Evolutionary conservation across 192 early-diverging fungal genomes (phyloP), one percentile per base, ranked within the genome.

Genomic region (Geosiphon pyriformis): DNA sequence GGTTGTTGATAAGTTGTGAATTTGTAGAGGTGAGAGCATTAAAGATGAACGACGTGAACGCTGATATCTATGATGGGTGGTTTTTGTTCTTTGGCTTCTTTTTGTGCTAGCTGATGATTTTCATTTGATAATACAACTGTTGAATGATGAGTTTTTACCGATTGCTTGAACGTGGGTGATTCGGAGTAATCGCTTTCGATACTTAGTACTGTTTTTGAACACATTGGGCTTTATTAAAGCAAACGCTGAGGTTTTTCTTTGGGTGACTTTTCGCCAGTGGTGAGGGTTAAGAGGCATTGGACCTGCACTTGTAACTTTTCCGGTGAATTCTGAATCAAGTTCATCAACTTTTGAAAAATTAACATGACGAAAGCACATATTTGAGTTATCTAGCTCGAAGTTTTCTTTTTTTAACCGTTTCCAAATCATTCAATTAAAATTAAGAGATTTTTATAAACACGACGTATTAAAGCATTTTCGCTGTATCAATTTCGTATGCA

Each of bases 51-150:
- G 26, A 56, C 61, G 29, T 69, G 57, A 20, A 54, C 54, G 26
- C 58, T 61, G 33, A 66, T 62, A 51, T 72, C 70, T 8, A 62
- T 64, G 42, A 72, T 48, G 34, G 49, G 25, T 68, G n/a, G n/a
- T 63, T 35, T 63, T 63, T 7, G 42, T 49, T 25, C 52, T 49
- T 49, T 63, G 32, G 46, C 4, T 31, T 15, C 47, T 2, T 56
- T 10, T 22, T 56, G 33, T 1, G 18, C 46, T n/a, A n/a, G n/a
- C n/a, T n/a, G n/a, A 12, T n/a, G n/a, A n/a, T n/a, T n/a, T n/a
- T n/a, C n/a, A n/a, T n/a, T n/a, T n/a, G n/a, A n/a, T n/a, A n/a
- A n/a, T n/a, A n/a, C n/a, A n/a, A n/a, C n/a, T n/a, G n/a, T n/a
- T n/a, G n/a, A n/a, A n/a, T n/a, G n/a, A n/a, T n/a, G n/a, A n/a